Base-by-base conservation (phyloP, 768 basidiomycete genomes). In the Piloderma croceum region DNA sequence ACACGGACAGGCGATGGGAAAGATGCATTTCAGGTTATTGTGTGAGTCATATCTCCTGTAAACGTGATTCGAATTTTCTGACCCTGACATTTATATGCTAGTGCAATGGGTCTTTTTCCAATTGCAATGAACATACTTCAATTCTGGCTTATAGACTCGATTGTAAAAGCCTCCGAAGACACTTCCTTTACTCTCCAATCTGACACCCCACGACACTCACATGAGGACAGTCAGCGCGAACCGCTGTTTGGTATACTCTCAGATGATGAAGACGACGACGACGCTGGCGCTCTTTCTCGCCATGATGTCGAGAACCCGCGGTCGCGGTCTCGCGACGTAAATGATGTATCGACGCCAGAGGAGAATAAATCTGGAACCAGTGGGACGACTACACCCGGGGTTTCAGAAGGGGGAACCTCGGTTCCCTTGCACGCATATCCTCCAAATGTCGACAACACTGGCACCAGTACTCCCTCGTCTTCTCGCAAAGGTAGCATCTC, bases 141-240 rank as follows among this genome's bases (percentile, higher is more conserved):
- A 58, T 97, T 97, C 72, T 92, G 92, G 81, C 67, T 96, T 37
- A 92, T 96, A 43, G 90, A 96, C 63, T 85, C 87, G 0, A 91
- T 92, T 38, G 87, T 92, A 56, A 92, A 92, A 63, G 82, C 81
- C 2, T 77, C 78, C 7, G 57, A 60, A 13, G 54, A 59, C 24
- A 49, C 54, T 21, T 48, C 63, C 7, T 52, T 71, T 3, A 54
- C 65, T 18, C 57, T 74, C 17, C 73, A 68, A 17, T 35, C 69
- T 1, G 63, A 69, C 42, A 53, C 63, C 1, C 58, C 70, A 5
- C 58, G 62, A 13, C 56, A 63, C 24, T 59, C 64, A 1, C 33
- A 56, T 42, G 64, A 73, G 24, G 46, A 56, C 17, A 57, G 58
- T 2, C 80, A 78, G 45, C 65, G 64, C 38, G 77, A 84, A 54